Percentiles rank a stretch among this genome's conserved stretches.
Conservation (phyloP, 1,139 yeast species). For the Pichia sp. region DNA sequence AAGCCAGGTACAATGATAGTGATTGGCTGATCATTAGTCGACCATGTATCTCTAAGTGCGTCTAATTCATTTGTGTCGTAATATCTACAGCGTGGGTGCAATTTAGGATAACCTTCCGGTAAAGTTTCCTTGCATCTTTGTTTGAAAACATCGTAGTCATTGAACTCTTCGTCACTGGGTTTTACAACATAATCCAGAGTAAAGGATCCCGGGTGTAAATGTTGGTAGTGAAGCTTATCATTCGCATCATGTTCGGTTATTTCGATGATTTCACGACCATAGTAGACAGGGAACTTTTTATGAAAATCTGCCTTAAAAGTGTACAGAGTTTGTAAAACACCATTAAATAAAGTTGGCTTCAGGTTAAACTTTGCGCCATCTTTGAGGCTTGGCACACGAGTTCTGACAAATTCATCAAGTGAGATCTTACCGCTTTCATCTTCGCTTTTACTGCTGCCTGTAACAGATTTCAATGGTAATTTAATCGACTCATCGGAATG, state of each 20-base stretch:
- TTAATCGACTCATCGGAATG: slow-evolving; percentile 29
- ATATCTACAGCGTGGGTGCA: slow-evolving; percentile 74
- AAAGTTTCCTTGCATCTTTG: slow-evolving; percentile 44
- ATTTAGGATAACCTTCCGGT: slow-evolving; percentile 62
- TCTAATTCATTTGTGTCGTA: slow-evolving; percentile 43
- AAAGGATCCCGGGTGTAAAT: slow-evolving; percentile 46
- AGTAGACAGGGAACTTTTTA: slow-evolving; percentile 48
- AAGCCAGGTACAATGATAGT: slow-evolving; percentile 73
- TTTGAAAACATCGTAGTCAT: slow-evolving; percentile 40
- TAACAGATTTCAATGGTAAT: slow-evolving; percentile 28
- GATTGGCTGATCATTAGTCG: slow-evolving; percentile 44
- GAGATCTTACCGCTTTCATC: slow-evolving; percentile 20
- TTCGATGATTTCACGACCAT: slow-evolving; percentile 64
- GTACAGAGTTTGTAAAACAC: slow-evolving; percentile 68
- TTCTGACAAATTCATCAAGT: slow-evolving; percentile 32
- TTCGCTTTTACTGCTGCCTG: slow-evolving; percentile 17
- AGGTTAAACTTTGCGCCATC: slow-evolving; percentile 43
- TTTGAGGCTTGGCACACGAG: slow-evolving; percentile 37
- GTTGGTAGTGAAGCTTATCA: not conserved
- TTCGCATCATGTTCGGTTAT: slow-evolving; percentile 34
- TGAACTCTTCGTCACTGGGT: slow-evolving; percentile 20
- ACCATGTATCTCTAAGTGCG: slow-evolving; percentile 19
- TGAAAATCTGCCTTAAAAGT: slow-evolving; percentile 49
- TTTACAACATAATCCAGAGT: slow-evolving; percentile 72
- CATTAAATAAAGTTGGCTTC: slow-evolving; percentile 61